These are phyloP conservation scores for Paramecium biaurelia DNA, from an alignment of 73 alveolate genomes.

Conservation along the genomic window DNA sequence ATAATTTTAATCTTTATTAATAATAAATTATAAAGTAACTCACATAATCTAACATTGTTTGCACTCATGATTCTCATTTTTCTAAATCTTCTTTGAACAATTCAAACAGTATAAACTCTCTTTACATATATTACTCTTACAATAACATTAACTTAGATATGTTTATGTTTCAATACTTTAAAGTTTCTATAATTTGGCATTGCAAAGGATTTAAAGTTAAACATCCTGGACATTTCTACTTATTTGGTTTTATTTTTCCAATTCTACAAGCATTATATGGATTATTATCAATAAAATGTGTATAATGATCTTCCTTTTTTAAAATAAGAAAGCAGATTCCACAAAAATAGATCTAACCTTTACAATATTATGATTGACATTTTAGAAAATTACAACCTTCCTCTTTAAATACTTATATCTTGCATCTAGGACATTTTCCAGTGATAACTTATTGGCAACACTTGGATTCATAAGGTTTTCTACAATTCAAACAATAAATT, in stretches of 20 bases:
- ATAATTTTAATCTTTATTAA: no score
- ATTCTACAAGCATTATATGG: not conserved
- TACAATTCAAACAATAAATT: not conserved
- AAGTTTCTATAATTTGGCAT: not conserved
- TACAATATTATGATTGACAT: not conserved
- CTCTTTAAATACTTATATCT: not conserved
- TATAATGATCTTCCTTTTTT: not conserved
- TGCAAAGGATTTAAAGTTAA: not conserved
- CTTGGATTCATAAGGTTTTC: not conserved
- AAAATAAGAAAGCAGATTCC: not conserved
- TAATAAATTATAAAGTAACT: not conserved
- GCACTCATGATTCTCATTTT: not conserved
- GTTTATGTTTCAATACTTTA: not conserved
- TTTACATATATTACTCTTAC: not conserved
- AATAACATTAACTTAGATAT: not conserved
- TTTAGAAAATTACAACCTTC: not conserved
- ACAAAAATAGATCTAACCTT: not conserved
- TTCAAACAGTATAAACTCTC: not conserved
- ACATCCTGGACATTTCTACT: not conserved
- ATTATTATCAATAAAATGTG: not conserved
- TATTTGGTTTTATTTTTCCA: not conserved
- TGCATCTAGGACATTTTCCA: conserved; percentile 6
- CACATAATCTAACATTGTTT: not conserved
- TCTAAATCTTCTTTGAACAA: not conserved
- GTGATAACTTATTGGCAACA: not conserved